Percentiles rank a stretch among this genome's conserved stretches.
phyloP scores from a whole-genome alignment of 306 rosid genomes.

The Ammopiptanthus mongolicus region DNA sequence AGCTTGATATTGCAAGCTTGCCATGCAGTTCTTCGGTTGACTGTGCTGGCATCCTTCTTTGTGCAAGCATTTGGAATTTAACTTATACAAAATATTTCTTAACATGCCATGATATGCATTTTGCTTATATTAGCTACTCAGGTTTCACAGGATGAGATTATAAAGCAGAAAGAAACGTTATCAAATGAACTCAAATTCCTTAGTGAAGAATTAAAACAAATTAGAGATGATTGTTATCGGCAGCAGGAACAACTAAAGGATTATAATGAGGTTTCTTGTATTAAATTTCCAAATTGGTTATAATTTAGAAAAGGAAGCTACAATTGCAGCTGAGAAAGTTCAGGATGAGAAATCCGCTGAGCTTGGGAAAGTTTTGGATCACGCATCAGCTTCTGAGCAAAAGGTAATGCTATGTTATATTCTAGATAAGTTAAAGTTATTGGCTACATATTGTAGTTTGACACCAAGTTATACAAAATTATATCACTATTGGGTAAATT shows the following conservation, averaged over 20 bases:
- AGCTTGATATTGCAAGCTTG: not conserved
- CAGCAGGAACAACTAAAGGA: conserved; percentile 44
- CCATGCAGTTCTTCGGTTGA: not conserved
- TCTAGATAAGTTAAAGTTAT: not conserved
- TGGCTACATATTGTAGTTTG: not conserved
- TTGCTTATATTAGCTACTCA: conserved; percentile 16
- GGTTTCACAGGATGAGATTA: conserved; percentile 63
- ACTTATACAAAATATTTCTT: not conserved
- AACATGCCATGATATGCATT: not conserved
- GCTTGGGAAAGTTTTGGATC: conserved; percentile 60
- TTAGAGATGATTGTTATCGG: conserved; percentile 75
- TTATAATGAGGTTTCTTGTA: too few species aligned
- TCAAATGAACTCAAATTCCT: conserved; percentile 59
- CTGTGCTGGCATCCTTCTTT: conserved; percentile 11
- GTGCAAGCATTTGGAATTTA: not conserved
- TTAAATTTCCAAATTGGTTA: too few species aligned
- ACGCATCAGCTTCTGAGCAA: conserved; percentile 58
- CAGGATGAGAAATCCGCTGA: conserved; percentile 54
- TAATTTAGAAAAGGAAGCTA: conserved; percentile 64
- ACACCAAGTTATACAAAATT: not conserved
- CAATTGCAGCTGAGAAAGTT: conserved; percentile 56
- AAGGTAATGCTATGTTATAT: conserved; percentile 42
- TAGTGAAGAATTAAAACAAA: conserved; percentile 66
- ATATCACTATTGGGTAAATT: not conserved
- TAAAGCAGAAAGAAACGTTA: conserved; percentile 50